Percentiles rank a stretch among this genome's conserved stretches.
Evolutionary conservation across 1,284 basidiomycete genomes (phyloP).

Genomic region (Ceraceosorus bombacis): DNA sequence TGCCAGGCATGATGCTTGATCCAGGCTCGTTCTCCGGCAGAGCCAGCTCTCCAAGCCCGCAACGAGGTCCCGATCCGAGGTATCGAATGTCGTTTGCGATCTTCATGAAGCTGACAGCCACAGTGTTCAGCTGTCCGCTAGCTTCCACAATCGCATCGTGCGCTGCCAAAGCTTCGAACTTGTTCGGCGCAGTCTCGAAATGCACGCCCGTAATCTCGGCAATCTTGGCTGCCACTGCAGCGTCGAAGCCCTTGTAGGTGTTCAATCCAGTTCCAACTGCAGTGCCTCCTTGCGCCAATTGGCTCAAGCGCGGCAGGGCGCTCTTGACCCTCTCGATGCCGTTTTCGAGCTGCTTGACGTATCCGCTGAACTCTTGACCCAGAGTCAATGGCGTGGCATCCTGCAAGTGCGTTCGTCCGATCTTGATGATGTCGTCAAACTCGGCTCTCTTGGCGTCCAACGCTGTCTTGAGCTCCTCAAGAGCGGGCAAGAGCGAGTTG

Average conservation of each 20-base stretch:
- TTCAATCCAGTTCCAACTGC: conserved; percentile 95
- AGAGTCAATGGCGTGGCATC: conserved; percentile 96
- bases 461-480: conserved; percentile 73
- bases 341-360: conserved; percentile 88
- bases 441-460: conserved; percentile 69
- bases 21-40: conserved; percentile 98
- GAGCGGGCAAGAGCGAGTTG: conserved; percentile 72
- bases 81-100: conserved; percentile 99
- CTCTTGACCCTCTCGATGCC: conserved; percentile 78
- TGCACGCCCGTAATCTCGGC: conserved; percentile 80
- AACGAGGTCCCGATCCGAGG: conserved; percentile 93
- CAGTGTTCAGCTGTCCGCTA: conserved; percentile 87
- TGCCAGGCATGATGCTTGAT: conserved; percentile 99
- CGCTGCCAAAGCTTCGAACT: conserved; percentile 95
- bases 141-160: conserved; percentile 97
- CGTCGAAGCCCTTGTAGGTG: conserved; percentile 93
- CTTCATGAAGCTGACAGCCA: conserved; percentile 96
- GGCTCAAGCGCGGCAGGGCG: conserved; percentile 75
- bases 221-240: conserved; percentile 85
- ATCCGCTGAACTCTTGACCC: conserved; percentile 97
- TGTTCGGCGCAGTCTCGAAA: conserved; percentile 97
- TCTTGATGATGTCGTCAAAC: conserved; percentile 70
- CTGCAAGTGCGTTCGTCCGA: conserved; percentile 91
- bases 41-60: conserved; percentile 87
- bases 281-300: conserved; percentile 94